A percentile compares a stretch with the other conserved stretches of the same genome.
Conservation (phyloP, 257 asterid genomes). For the Anisodus tanguticus region DNA sequence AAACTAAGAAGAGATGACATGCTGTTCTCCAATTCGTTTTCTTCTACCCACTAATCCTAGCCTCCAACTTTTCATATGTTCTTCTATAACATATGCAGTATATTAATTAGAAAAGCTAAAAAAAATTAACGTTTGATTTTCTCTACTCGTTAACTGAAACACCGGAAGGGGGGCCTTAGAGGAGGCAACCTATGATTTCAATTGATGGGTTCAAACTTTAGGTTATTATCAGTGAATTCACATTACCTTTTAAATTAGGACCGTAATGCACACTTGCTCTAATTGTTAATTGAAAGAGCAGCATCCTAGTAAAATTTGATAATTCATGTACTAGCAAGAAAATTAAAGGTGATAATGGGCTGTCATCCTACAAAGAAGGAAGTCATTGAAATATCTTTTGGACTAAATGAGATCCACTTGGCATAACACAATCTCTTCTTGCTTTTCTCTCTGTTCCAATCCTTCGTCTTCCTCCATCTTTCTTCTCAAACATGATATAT, state of each 20-base stretch:
- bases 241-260: too few relatives aligned
- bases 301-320: too few relatives aligned
- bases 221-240: too few relatives aligned
- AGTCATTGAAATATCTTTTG: not conserved
- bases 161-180: not conserved
- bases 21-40: not conserved
- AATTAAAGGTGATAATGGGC: not conserved
- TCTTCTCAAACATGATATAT: not conserved
- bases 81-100: not conserved
- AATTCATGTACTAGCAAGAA: not conserved
- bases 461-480: not conserved
- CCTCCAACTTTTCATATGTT: not conserved
- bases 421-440: not conserved
- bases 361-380: slow-evolving; percentile 26
- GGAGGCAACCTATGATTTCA: not conserved
- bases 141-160: not conserved
- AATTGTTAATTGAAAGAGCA: not conserved
- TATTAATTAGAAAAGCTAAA: not conserved
- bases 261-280: not conserved
- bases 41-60: not conserved
- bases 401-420: slow-evolving; percentile 29
- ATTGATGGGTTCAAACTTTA: too few relatives aligned
- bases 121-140: not conserved
- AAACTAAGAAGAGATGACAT: too few relatives aligned
- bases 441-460: not conserved